Percentiles rank a stretch among this genome's conserved stretches.
Conservation (phyloP, 345 rosid genomes). For the Ceriops zippeliana region DNA sequence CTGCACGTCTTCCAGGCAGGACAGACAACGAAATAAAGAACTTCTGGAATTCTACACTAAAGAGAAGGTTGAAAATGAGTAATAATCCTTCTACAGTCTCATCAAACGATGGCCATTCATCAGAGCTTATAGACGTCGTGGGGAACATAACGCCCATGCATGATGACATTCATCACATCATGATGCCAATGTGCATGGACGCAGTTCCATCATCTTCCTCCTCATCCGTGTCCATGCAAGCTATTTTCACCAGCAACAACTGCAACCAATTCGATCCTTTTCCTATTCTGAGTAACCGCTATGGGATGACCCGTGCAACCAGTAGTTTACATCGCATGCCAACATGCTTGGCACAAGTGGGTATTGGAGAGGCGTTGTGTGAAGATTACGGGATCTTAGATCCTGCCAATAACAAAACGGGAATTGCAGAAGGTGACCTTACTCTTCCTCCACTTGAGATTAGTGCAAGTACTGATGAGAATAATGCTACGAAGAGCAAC, state of each 20-base stretch:
- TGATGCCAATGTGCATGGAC: conserved; percentile 49
- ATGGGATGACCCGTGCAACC: conserved; percentile 33
- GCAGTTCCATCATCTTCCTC: conserved; percentile 35
- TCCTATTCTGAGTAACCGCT: conserved; percentile 26
- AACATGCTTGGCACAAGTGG: conserved; percentile 29
- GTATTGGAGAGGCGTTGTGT: conserved; percentile 30
- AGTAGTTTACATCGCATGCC: conserved; percentile 32
- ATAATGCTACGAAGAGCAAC: conserved; percentile 36
- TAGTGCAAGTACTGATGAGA: conserved; percentile 23
- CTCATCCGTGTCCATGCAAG: conserved; percentile 41
- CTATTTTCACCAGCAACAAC: conserved; percentile 11
- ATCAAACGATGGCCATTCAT: conserved; percentile 57
- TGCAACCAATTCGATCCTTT: conserved; percentile 46
- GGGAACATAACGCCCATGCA: conserved; percentile 43
- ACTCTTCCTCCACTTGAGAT: conserved; percentile 51
- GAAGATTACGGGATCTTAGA: conserved; percentile 41
- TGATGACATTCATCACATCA: conserved; percentile 28
- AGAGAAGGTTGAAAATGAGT: conserved; percentile 58
- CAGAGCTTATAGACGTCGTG: conserved; percentile 39
- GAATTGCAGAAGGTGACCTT: conserved; percentile 41
- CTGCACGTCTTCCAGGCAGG: conserved; percentile 86
- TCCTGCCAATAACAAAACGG: conserved; percentile 26
- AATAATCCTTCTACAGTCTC: conserved; percentile 39
- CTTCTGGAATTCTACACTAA: conserved; percentile 86
- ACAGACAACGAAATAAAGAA: conserved; percentile 93